Percentiles rank a stretch among this genome's conserved stretches.
Evolutionary conservation across 345 rosid species (phyloP).

Genomic region (Viola odorata): DNA sequence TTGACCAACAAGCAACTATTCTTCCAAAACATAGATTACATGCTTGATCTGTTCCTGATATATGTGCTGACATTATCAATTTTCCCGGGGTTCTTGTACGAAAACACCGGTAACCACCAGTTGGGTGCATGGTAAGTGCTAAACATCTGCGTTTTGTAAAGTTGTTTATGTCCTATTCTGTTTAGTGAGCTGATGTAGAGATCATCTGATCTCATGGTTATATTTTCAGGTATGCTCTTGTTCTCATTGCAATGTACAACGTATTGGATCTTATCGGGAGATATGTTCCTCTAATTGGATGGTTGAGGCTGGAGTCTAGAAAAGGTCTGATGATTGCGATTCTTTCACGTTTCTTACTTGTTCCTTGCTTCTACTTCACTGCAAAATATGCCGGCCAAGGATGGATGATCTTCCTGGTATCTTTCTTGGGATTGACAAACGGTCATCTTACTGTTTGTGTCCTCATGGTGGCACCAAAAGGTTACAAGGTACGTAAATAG

Average conservation of each 20-base stretch:
- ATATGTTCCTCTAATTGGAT: slow-evolving; percentile 50
- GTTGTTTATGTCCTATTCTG: no score
- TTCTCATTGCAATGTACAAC: slow-evolving; percentile 60
- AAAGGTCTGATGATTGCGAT: slow-evolving; percentile 44
- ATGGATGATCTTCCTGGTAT: slow-evolving; percentile 74
- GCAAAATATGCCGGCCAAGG: slow-evolving; percentile 85
- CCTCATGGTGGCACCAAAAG: slow-evolving; percentile 74
- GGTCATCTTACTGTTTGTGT: slow-evolving; percentile 87
- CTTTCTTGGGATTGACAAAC: slow-evolving; percentile 64
- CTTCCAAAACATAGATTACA: slow-evolving; percentile 56
- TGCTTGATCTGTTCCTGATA: slow-evolving; percentile 49
- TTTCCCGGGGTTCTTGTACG: slow-evolving; percentile 79
- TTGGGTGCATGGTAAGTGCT: slow-evolving; percentile 48
- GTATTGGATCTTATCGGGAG: slow-evolving; percentile 63
- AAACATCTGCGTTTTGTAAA: no score
- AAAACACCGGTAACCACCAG: slow-evolving; percentile 66
- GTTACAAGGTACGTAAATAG: slow-evolving; percentile 60
- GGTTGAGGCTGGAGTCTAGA: slow-evolving; percentile 63
- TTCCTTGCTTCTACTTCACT: slow-evolving; percentile 86
- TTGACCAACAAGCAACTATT: slow-evolving; percentile 55
- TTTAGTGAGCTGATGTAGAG: no score
- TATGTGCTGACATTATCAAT: slow-evolving; percentile 69
- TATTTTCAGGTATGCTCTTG: slow-evolving; percentile 60
- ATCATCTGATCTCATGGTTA: not conserved
- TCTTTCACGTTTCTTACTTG: slow-evolving; percentile 50